phyloP scores from a whole-genome alignment of 257 asterid species.

The Solanum appendiculatum region DNA sequence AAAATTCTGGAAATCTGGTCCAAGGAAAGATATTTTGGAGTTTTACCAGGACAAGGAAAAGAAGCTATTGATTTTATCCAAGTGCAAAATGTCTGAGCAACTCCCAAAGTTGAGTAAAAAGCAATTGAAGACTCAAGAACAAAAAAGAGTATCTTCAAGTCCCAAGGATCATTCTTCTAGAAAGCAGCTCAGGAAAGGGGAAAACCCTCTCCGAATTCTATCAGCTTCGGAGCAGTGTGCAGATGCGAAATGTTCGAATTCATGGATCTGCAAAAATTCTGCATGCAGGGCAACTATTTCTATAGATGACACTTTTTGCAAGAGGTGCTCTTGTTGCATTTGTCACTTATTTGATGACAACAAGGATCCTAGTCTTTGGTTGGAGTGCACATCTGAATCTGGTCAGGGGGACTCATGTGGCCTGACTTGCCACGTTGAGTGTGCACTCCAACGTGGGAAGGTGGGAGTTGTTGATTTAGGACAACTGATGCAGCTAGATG shows the following conservation, averaged over 20 bases:
- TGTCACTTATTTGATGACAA: constrained; percentile 82
- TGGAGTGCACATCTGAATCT: constrained; percentile 69
- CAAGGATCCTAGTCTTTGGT: constrained; percentile 93
- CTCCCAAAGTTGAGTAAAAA: constrained; percentile 36
- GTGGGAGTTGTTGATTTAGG: constrained; percentile 82
- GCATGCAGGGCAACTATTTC: constrained; percentile 75
- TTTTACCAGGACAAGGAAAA: constrained; percentile 20
- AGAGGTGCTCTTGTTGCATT: constrained; percentile 86
- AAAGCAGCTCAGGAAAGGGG: constrained; percentile 57
- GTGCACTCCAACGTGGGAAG: constrained; percentile 69
- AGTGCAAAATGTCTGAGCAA: constrained; percentile 56
- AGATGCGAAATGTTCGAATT: constrained; percentile 35
- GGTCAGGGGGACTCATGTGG: constrained; percentile 68
- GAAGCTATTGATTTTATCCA: constrained; percentile 17
- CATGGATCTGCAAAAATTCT: constrained; percentile 69
- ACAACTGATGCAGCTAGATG: constrained; percentile 76
- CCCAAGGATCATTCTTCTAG: constrained; percentile 50
- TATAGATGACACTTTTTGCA: constrained; percentile 67
- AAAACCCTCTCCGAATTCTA: constrained; percentile 58
- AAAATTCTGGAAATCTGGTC: constrained; percentile 18
- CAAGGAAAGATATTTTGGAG: constrained; percentile 18
- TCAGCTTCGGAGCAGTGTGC: constrained; percentile 38
- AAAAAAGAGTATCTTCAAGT: constrained; percentile 43
- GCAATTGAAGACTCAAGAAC: constrained; percentile 34
- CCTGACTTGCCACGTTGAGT: constrained; percentile 79